These are phyloP conservation scores for Thermochaetoides dissita DNA, from an alignment of 2,329 filamentous ascomycete genomes.

Conservation along the genomic window DNA sequence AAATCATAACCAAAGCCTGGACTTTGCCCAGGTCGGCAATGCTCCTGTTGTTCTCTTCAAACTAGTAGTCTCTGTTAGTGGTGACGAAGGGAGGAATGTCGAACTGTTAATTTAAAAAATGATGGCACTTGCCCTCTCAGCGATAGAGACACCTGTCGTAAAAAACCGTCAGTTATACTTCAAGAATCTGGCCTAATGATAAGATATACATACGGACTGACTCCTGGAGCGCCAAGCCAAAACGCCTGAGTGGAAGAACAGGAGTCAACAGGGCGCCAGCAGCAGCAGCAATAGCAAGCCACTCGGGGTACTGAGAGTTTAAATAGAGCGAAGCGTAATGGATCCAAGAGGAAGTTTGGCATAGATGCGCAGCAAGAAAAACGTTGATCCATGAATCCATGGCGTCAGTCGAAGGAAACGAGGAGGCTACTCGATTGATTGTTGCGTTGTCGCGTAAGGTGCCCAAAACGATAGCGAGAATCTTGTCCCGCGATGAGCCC, in stretches of 20 bases:
- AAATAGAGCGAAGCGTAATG: conserved; percentile 47
- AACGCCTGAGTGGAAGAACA: conserved; percentile 42
- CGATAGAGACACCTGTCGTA: conserved; percentile 20
- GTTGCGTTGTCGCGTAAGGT: conserved; percentile 38
- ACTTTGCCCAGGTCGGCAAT: conserved; percentile 34
- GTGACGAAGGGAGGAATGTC: too few relatives aligned
- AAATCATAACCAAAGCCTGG: conserved; percentile 33
- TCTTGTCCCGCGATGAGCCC: conserved; percentile 40
- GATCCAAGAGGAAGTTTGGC: conserved; percentile 45
- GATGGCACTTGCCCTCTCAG: conserved; percentile 16
- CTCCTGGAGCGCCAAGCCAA: conserved; percentile 43
- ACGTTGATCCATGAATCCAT: conserved; percentile 49
- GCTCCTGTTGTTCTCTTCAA: conserved; percentile 34
- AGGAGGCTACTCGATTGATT: conserved; percentile 39
- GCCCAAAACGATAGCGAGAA: conserved; percentile 49
- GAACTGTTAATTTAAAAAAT: background rate
- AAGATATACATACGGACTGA: conserved; percentile 32
- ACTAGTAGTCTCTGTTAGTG: too few relatives aligned
- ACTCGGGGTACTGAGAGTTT: conserved; percentile 41
- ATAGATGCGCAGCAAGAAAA: conserved; percentile 41
- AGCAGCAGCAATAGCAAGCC: conserved; percentile 45
- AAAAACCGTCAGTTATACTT: background rate
- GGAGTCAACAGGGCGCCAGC: conserved; percentile 47
- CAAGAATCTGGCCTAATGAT: too few relatives aligned
- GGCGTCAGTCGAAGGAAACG: conserved; percentile 47